These are phyloP conservation scores for Penicillium sp. DNA, from an alignment of 2,329 filamentous ascomycete genomes.

Conservation along the genomic window DNA sequence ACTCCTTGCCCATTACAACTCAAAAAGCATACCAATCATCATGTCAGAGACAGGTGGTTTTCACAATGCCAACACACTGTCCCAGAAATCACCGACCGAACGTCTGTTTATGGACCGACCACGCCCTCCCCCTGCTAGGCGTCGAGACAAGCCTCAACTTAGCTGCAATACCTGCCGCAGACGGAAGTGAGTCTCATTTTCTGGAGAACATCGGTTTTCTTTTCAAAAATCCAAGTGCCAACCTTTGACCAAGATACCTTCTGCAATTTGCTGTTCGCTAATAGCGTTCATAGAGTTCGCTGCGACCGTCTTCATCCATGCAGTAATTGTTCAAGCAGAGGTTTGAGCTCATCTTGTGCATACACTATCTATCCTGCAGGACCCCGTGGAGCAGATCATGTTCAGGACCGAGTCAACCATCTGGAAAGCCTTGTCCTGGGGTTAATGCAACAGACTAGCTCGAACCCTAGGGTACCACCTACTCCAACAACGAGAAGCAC, in stretches of 20 bases:
- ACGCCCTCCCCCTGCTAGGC: background rate
- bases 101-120: too few relatives aligned
- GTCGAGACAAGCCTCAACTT: slow-evolving; percentile 1
- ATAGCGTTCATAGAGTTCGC: background rate
- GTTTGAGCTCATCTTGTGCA: background rate
- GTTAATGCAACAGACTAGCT: background rate
- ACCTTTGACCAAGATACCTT: background rate
- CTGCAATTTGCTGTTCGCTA: background rate
- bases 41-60: background rate
- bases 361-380: background rate
- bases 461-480: background rate
- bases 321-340: background rate
- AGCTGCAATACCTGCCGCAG: background rate
- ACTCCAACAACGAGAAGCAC: background rate
- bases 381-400: background rate
- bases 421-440: background rate
- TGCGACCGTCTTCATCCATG: background rate
- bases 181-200: background rate
- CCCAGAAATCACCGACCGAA: background rate
- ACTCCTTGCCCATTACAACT: background rate
- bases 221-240: background rate
- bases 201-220: background rate
- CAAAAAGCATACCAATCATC: background rate
- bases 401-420: background rate
- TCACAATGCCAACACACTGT: background rate